A percentile compares a stretch with the other conserved stretches of the same genome.
Evolutionary conservation across 75 land plant genomes (phyloP).

Genomic region (Pinus tabuliformis): DNA sequence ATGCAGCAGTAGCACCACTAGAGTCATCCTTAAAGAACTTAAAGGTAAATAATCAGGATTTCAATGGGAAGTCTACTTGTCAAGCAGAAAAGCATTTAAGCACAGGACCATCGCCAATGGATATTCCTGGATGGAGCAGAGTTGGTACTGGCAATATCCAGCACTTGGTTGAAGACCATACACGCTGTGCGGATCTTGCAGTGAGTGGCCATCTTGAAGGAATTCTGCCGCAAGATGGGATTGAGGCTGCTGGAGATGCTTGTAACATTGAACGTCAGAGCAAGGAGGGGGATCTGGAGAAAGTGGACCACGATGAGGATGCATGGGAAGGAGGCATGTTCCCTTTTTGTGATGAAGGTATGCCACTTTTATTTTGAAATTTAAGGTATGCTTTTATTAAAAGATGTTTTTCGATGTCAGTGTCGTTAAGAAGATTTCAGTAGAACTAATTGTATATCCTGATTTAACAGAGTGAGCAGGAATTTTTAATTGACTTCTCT

Average conservation of each 20-base stretch:
- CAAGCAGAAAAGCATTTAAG: background rate
- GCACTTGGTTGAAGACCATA: background rate
- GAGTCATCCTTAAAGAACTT: background rate
- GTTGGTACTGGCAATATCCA: background rate
- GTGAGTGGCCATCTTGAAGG: background rate
- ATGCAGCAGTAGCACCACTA: background rate
- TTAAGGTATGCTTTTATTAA: background rate
- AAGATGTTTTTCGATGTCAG: background rate
- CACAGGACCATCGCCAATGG: background rate
- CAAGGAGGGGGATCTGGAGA: background rate
- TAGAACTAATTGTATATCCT: background rate
- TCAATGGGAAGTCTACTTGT: slow-evolving; percentile 1
- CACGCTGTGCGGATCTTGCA: background rate
- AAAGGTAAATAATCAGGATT: background rate
- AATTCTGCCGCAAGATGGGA: background rate
- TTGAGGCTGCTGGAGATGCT: background rate
- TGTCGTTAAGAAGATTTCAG: too few species aligned
- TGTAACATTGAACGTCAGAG: background rate
- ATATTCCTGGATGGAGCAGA: slow-evolving; percentile 3
- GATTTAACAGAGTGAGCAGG: slow-evolving; percentile 7
- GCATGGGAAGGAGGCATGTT: slow-evolving; percentile 13
- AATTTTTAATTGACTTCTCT: slow-evolving; percentile 6
- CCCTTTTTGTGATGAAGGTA: slow-evolving; percentile 10
- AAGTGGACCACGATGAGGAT: slow-evolving; percentile 7
- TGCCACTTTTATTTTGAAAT: too few species aligned